Conservation (phyloP, 2,329 filamentous ascomycete genomes). For the Lecanicillium sp. region DNA sequence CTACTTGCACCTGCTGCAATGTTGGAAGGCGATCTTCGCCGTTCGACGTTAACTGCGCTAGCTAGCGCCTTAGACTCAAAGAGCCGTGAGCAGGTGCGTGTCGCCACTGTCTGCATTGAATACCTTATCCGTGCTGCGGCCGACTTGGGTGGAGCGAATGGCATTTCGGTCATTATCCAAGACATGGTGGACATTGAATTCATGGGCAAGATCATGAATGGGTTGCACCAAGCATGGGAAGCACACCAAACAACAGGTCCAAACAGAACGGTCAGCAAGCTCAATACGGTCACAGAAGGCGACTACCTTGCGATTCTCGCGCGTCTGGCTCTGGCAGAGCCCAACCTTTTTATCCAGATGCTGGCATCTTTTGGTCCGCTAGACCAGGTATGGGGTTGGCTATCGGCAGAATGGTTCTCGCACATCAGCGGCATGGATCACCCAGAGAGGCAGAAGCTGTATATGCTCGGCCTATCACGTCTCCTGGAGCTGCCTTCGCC, state of each 20-base stretch:
- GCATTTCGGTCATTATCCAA: constrained; percentile 54
- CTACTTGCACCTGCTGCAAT: constrained; percentile 62
- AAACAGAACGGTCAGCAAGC: constrained; percentile 57
- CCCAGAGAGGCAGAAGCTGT: constrained; percentile 60
- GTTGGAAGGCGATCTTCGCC: constrained; percentile 47
- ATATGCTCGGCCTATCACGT: constrained; percentile 63
- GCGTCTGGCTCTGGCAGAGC: constrained; percentile 67
- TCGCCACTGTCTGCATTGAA: constrained; percentile 56
- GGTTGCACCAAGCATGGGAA: constrained; percentile 60
- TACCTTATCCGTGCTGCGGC: constrained; percentile 56
- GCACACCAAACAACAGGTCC: constrained; percentile 79
- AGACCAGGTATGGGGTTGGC: constrained; percentile 51
- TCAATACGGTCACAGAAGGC: constrained; percentile 70
- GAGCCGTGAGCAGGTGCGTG: constrained; percentile 49
- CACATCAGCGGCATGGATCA: constrained; percentile 63
- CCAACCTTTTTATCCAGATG: constrained; percentile 57
- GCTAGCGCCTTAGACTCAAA: constrained; percentile 41
- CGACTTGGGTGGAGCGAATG: constrained; percentile 51
- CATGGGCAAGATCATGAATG: constrained; percentile 55
- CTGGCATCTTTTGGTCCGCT: constrained; percentile 38
- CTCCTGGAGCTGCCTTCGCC: constrained; percentile 57
- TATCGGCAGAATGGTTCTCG: constrained; percentile 57
- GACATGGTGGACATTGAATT: constrained; percentile 59
- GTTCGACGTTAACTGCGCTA: constrained; percentile 40
- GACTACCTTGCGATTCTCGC: constrained; percentile 82